Base-by-base conservation (phyloP, 2,329 filamentous ascomycete genomes). In the Alternaria sp. region DNA sequence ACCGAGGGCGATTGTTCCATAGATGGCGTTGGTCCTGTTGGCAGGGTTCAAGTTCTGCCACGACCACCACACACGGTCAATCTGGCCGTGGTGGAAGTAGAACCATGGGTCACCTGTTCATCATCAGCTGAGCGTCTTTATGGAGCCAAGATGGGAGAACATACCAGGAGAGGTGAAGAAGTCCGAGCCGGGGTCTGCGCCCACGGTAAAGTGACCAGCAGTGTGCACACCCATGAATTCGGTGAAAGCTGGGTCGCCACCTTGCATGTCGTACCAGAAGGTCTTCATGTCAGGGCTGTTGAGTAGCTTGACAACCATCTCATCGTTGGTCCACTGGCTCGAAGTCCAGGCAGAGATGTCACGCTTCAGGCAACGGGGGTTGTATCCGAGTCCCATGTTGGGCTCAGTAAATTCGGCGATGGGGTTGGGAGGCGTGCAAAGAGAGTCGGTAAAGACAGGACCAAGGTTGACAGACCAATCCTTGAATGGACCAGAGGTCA, bases 401-500 rank as follows among this genome's bases (percentile, higher is more conserved):
- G 56, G 67, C 52, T 78, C 72, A 2, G 68, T 52, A 7, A 67
- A 75, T 34, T 78, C 44, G 4, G 65, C 58, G 50, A 72, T 69
- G 2, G 69, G 69, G 56, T 72, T 72, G 5, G 55, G 40, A 33
- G 70, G 64, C 14, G 60, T 63, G 52, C 70, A 72, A 28, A 56
- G 57, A 4, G 76, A 69, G 17, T 72, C 77, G n/a, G 77, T 73
- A 5, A 73, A 71, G 44, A 84, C 78, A 0, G 84, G 85, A 0
- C 84, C 84, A 0, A 82, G 74, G 46, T 79, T 79, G 24, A 81
- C 76, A 5, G 65, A 52, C 68, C 70, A 74, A 56, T 84, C 77
- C 61, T 77, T 79, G 73, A 85, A 85, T 0, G 83, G 84, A 0
- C 84, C 84, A 1, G 75, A 78, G 9, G 70, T 73, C 5, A 87